These are phyloP conservation scores for Candida multigemmis DNA, from an alignment of 805 yeast species.

Conservation along the genomic window DNA sequence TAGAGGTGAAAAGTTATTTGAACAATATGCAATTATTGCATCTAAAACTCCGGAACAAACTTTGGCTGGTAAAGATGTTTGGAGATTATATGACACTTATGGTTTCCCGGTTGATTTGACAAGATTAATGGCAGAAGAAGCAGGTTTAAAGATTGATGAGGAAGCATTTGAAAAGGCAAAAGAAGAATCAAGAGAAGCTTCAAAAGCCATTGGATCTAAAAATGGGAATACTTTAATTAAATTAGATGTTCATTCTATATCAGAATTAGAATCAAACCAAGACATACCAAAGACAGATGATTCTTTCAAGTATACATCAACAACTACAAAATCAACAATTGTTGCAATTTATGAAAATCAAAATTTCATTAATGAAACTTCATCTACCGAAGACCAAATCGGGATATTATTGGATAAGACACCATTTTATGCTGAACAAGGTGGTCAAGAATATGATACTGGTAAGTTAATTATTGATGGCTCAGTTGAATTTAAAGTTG, in stretches of 20 bases:
- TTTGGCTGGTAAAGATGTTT: constrained; percentile 87
- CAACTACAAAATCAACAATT: constrained; percentile 59
- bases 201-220: constrained; percentile 73
- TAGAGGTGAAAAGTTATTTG: constrained; percentile 95
- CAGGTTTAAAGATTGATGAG: constrained; percentile 87
- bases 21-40: constrained; percentile 83
- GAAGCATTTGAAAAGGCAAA: constrained; percentile 87
- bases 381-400: constrained; percentile 35
- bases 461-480: constrained; percentile 92
- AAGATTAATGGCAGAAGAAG: constrained; percentile 97
- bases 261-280: constrained; percentile 52
- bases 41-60: constrained; percentile 64
- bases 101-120: constrained; percentile 99
- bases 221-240: constrained; percentile 55
- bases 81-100: constrained; percentile 97
- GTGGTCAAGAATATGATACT: constrained; percentile 97
- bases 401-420: constrained; percentile 86
- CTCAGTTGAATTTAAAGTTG: constrained; percentile 76
- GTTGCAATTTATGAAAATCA: constrained; percentile 65
- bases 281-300: constrained; percentile 78
- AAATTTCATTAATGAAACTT: constrained; percentile 43
- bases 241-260: constrained; percentile 86
- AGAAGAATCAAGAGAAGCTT: constrained; percentile 85
- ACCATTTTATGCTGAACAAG: constrained; percentile 96
- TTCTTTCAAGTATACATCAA: constrained; percentile 62